These are phyloP conservation scores for Cordyceps militaris DNA, from an alignment of 2,329 filamentous ascomycete genomes.

Conservation along the genomic window DNA sequence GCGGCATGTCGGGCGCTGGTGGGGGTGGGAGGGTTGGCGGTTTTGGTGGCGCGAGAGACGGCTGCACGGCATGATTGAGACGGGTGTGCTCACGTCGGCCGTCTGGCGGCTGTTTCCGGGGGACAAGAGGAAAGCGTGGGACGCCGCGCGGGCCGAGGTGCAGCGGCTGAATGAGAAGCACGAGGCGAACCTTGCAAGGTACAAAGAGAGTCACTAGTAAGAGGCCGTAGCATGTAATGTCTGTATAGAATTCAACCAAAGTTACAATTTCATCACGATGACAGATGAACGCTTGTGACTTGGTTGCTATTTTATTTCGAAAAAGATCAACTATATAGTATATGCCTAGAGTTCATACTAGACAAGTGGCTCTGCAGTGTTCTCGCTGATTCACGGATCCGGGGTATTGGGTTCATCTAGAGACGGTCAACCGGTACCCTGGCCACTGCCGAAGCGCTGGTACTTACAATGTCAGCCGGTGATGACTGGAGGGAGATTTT, in stretches of 20 bases:
- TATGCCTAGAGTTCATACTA: too few relatives aligned
- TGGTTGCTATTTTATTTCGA: too few relatives aligned
- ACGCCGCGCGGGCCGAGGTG: slow-evolving; percentile 30
- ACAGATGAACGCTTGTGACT: too few relatives aligned
- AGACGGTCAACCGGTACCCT: not conserved
- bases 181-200: not conserved
- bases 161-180: slow-evolving; percentile 22
- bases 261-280: too few relatives aligned
- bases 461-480: not conserved
- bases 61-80: slow-evolving; percentile 31
- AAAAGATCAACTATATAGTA: too few relatives aligned
- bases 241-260: not conserved
- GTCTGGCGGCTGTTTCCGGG: slow-evolving; percentile 34
- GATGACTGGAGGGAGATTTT: not conserved
- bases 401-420: not conserved
- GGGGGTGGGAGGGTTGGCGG: slow-evolving; percentile 28
- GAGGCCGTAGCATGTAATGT: not conserved
- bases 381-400: not conserved
- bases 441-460: too few relatives aligned
- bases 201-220: not conserved
- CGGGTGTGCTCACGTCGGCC: slow-evolving; percentile 34
- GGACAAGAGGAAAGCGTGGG: slow-evolving; percentile 33
- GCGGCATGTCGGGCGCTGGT: slow-evolving; percentile 33
- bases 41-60: slow-evolving; percentile 34
- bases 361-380: too few relatives aligned